phyloP scores from a whole-genome alignment of 2,329 filamentous ascomycete genomes.

The Falciphora oryzae region DNA sequence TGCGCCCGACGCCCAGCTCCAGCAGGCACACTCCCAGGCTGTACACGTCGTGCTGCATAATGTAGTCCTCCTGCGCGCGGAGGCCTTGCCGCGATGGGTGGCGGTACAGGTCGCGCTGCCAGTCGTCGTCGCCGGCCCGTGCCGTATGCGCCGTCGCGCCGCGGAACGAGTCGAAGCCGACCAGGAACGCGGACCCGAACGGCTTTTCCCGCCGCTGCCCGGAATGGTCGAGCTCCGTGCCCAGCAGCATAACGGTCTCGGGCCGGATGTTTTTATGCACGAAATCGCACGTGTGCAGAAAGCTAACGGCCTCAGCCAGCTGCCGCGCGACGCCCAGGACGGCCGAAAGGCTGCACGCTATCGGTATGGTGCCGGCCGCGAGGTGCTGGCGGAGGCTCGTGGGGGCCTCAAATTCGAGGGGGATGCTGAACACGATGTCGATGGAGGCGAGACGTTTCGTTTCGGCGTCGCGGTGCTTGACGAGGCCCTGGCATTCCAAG shows the following conservation, averaged over 20 bases:
- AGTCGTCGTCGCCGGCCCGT: background rate
- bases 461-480: background rate
- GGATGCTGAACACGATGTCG: background rate
- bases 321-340: background rate
- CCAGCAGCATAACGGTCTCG: background rate
- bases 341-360: background rate
- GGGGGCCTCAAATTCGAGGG: background rate
- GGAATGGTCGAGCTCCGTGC: too few relatives aligned
- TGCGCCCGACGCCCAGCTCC: background rate
- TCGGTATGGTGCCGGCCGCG: background rate
- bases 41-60: constrained; percentile 4
- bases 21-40: constrained; percentile 6
- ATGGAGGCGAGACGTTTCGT: background rate
- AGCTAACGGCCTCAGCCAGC: constrained; percentile 3
- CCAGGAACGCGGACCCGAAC: background rate
- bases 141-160: background rate
- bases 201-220: too few relatives aligned
- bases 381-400: background rate
- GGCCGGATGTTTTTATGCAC: constrained; percentile 3
- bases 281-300: background rate
- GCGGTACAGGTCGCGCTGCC: background rate
- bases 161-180: constrained; percentile 1
- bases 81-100: constrained; percentile 2
- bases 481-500: background rate
- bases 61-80: background rate